Evolutionary conservation across 2,329 filamentous ascomycete genomes (phyloP), one percentile per base, ranked within the genome.

Genomic region (Penicillium paneum): DNA sequence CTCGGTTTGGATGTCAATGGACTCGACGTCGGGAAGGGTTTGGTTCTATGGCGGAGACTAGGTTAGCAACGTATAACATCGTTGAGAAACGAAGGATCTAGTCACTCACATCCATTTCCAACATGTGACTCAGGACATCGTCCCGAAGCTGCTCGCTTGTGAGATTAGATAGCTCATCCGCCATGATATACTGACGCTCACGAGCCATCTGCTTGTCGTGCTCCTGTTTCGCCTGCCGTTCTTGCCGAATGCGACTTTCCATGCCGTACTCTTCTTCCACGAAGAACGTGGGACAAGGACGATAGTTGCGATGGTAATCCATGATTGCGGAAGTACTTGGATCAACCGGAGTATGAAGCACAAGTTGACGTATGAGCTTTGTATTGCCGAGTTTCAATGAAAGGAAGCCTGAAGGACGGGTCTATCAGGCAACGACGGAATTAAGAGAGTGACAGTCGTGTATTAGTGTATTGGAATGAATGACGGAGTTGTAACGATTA

Each of bases 1-100:
- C 81, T 99, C 94, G 63, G 92, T 91, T 77, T 99, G 94, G 76
- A 97, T 97, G 74, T 99, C 94, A 73, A 99, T 99, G 34, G 95
- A 91, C 74, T 93, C 93, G 72, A 96, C 93, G 74, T 99, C 94
- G 50, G 94, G 90, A 62, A 97, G 81, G 28, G 94, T 97, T 76
- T 95, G 89, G 68, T 87, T 83, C 84, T 87, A 62, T 21, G 42
- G 69, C 56, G 71, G 71, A 69, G 29, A 24, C 29, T n/a, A 36
- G 45, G 8, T 46, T 38, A 34, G 54, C 12, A 50, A 48, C 5
- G 13, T 13, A 21, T 31, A 19, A 13, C 4, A 5, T 26, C 13
- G 19, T 7, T 19, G 24, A 28, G 7, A 21, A 35, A 24, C 19
- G 29, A 21, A 13, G 11, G 21, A 26, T 50, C 17, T 26, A 39